These are phyloP conservation scores for Paecilomyces formosus DNA, from an alignment of 2,329 filamentous ascomycete species.

Conservation along the genomic window DNA sequence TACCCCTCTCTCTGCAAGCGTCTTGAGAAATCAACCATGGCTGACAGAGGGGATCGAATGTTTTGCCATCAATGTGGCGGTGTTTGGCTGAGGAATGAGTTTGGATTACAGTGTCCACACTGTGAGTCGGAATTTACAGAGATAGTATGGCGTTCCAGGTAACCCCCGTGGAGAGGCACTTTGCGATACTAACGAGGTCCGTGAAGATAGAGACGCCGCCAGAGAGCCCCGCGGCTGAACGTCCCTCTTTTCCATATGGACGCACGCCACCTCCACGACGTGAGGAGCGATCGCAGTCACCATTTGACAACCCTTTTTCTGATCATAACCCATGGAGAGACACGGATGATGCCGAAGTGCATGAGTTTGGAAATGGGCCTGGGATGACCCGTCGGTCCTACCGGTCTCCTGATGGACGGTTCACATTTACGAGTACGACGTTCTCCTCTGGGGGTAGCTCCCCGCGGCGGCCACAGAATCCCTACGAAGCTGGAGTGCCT, in stretches of 20 bases:
- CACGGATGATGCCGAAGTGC: slow-evolving; percentile 40
- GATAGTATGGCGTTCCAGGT: slow-evolving; percentile 56
- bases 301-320: slow-evolving; percentile 28
- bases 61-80: slow-evolving; percentile 76
- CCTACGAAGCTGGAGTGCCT: slow-evolving; percentile 5
- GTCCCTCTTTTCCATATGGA: slow-evolving; percentile 13
- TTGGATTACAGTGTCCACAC: slow-evolving; percentile 64
- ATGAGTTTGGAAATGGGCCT: slow-evolving; percentile 11
- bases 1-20: background rate
- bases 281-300: slow-evolving; percentile 11
- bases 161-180: slow-evolving; percentile 1
- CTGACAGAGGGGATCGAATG: slow-evolving; percentile 56
- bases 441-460: slow-evolving; percentile 13
- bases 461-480: slow-evolving; percentile 7
- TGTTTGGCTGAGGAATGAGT: slow-evolving; percentile 72
- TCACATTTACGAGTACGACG: slow-evolving; percentile 31
- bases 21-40: slow-evolving; percentile 18
- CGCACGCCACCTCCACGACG: slow-evolving; percentile 20
- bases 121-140: slow-evolving; percentile 76
- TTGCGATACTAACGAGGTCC: slow-evolving; percentile 1
- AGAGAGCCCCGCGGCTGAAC: slow-evolving; percentile 12
- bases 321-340: slow-evolving; percentile 43
- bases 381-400: slow-evolving; percentile 30
- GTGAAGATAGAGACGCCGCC: slow-evolving; percentile 25
- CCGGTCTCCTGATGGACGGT: slow-evolving; percentile 40